phyloP scores from a whole-genome alignment of 208 protist genomes.

The Trypanosoma cruzi region DNA sequence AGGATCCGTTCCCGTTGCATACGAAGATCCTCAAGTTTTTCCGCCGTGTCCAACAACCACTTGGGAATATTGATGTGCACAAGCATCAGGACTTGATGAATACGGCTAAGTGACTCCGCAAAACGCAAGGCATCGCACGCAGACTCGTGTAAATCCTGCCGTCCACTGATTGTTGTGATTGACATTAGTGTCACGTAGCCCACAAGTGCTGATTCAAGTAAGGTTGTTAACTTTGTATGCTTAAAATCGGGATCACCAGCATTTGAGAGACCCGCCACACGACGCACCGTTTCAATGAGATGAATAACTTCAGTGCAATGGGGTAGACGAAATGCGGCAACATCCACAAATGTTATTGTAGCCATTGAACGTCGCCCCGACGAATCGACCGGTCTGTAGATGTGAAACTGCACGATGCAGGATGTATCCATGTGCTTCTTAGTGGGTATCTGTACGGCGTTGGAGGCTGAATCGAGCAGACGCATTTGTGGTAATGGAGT shows the following conservation, averaged over 20 bases:
- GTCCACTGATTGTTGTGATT: conserved; percentile 82
- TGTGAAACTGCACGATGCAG: conserved; percentile 86
- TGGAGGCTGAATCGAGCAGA: conserved; percentile 51
- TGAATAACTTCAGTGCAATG: conserved; percentile 70
- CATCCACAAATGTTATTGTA: conserved; percentile 88
- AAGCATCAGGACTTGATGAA: conserved; percentile 84
- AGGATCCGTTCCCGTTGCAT: conserved; percentile 48
- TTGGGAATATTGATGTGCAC: conserved; percentile 78
- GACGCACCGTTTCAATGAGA: conserved; percentile 67
- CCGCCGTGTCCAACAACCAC: conserved; percentile 80
- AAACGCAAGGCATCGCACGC: conserved; percentile 70
- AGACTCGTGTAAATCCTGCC: conserved; percentile 62
- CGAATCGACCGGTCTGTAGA: conserved; percentile 76
- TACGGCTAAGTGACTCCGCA: conserved; percentile 51
- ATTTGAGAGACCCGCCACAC: conserved; percentile 52
- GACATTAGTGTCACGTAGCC: conserved; percentile 84
- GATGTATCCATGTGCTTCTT: conserved; percentile 78
- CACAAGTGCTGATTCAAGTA: conserved; percentile 76
- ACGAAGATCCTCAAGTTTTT: conserved; percentile 61
- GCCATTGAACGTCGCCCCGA: conserved; percentile 76
- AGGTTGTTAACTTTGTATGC: conserved; percentile 67
- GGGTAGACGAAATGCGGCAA: conserved; percentile 67
- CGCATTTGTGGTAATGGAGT: conserved; percentile 76
- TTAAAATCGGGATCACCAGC: conserved; percentile 66
- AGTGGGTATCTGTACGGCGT: conserved; percentile 65